Evolutionary conservation across 768 basidiomycete genomes (phyloP), one percentile per base, ranked within the genome.

Genomic region (Exidia glandulosa): DNA sequence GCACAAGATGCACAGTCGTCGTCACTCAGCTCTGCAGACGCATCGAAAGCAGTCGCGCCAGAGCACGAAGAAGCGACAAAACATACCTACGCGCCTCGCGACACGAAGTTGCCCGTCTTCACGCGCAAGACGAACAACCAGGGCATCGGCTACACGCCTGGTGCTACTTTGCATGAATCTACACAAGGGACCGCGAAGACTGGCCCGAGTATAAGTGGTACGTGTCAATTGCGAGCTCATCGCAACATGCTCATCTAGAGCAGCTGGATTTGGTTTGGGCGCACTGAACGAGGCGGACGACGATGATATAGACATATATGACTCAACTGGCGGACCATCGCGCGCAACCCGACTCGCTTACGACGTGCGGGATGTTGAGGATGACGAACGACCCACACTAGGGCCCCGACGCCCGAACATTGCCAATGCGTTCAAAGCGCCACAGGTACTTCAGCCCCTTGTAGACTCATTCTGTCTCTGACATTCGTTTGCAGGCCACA

Each of bases 271-370:
- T 66, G 93, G 92, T 36, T 76, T 94, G 19, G 91, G 92, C 4
- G 90, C 89, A 1, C 72, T 93, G 19, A 96, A 95, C 67, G 94
- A 96, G 59, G 94, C 91, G 2, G 94, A 97, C 56, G 91, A 94
- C 54, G 94, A 97, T 68, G 94, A 94, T 67, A 57, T 90, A 33
- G 91, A 94, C 64, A 77, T 93, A 3, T 94, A 94, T 64, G 90
- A 91, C 64, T 72, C 75, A 37, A 31, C 67, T 1, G 56, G 58
- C 10, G 66, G 64, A 1, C 59, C 70, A 32, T 67, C 68, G 14
- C 72, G 75, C 16, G 74, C 77, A 62, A 79, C 59, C 56, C 76
- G 80, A 37, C 75, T 82, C 48, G 87, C 87, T 6, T 89, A 86
- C 66, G 88, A 93, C 64, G 73, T 75, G 32, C 72, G 71, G 19